Evolutionary conservation across 2,329 filamentous ascomycete species (phyloP).

Genomic region (Alternaria tenuissima): DNA sequence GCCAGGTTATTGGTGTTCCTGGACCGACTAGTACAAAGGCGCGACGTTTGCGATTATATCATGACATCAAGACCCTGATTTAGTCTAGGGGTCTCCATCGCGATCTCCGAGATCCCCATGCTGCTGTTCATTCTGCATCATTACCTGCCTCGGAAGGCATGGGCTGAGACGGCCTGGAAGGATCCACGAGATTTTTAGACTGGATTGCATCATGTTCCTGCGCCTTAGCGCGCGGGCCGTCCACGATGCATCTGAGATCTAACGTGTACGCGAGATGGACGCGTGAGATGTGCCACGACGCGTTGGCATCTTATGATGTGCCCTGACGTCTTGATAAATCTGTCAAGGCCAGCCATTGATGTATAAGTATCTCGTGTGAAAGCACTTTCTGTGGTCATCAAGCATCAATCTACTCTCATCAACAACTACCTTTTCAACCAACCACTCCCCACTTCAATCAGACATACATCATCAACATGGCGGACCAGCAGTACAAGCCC

Average conservation of each 20-base stretch:
- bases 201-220: background rate
- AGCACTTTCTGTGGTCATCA: background rate
- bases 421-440: background rate
- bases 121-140: background rate
- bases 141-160: background rate
- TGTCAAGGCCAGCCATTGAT: background rate
- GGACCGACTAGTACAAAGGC: background rate
- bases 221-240: background rate
- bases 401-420: background rate
- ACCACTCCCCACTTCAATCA: background rate
- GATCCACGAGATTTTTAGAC: background rate
- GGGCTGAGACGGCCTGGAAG: background rate
- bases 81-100: background rate
- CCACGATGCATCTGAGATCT: background rate
- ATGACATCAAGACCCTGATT: background rate
- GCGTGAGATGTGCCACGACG: background rate
- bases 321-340: background rate
- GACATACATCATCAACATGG: constrained; percentile 8
- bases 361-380: background rate
- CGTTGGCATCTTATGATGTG: background rate
- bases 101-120: background rate
- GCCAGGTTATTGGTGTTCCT: background rate
- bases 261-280: background rate
- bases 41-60: background rate
- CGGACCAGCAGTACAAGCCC: constrained; percentile 21